A percentile compares a stretch with the other conserved stretches of the same genome.
Conservation (phyloP, 1,284 basidiomycete genomes). For the Pseudozyma sp. region DNA sequence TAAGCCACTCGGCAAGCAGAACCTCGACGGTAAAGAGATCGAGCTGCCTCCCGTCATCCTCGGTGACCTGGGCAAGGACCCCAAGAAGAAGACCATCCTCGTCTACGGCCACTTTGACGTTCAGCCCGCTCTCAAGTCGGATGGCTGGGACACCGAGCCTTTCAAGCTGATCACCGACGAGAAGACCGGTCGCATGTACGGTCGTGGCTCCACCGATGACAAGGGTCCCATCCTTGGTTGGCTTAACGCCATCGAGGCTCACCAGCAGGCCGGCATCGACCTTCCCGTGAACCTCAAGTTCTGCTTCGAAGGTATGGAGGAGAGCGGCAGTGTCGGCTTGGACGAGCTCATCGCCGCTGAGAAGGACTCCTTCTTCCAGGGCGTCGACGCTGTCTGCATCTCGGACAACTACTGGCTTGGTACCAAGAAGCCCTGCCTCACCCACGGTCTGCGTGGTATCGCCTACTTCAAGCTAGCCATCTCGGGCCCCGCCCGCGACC, state of each 20-base stretch:
- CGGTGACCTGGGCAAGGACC: constrained; percentile 79
- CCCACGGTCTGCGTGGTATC: constrained; percentile 77
- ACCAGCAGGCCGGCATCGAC: constrained; percentile 77
- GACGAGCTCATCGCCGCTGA: constrained; percentile 89
- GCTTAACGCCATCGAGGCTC: constrained; percentile 94
- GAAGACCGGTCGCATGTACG: constrained; percentile 80
- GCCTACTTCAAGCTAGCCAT: constrained; percentile 88
- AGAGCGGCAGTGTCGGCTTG: constrained; percentile 90
- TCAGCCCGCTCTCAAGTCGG: constrained; percentile 75
- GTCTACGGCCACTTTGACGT: constrained; percentile 79
- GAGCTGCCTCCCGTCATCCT: constrained; percentile 88
- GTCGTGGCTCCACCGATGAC: constrained; percentile 73
- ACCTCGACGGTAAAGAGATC: constrained; percentile 81
- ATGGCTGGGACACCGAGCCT: constrained; percentile 86
- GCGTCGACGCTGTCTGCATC: constrained; percentile 95
- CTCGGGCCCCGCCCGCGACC: constrained; percentile 85
- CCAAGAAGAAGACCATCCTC: constrained; percentile 85
- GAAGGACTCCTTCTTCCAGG: constrained; percentile 85
- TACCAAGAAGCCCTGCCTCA: constrained; percentile 69
- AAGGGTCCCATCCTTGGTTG: constrained; percentile 77
- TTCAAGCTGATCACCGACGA: constrained; percentile 82
- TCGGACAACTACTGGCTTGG: constrained; percentile 70
- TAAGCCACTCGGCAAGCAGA: constrained; percentile 76
- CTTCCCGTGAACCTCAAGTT: constrained; percentile 94
- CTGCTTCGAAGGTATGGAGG: constrained; percentile 98